These are phyloP conservation scores for Colletotrichum cordylinicola DNA, from an alignment of 2,329 filamentous ascomycete genomes.

Conservation along the genomic window DNA sequence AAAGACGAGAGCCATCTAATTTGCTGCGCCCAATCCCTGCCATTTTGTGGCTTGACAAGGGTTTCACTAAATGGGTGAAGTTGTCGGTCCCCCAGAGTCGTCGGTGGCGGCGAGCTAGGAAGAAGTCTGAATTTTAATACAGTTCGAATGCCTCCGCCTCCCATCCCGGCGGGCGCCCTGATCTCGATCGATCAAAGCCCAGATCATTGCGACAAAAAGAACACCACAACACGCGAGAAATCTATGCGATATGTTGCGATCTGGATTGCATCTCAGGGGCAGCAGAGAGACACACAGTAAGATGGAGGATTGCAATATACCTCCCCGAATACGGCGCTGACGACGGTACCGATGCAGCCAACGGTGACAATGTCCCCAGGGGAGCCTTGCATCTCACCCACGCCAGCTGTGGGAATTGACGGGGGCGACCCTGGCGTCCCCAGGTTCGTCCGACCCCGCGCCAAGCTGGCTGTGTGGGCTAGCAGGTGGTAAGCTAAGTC, in stretches of 20 bases:
- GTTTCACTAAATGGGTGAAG: slow-evolving; percentile 11
- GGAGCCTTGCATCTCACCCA: not conserved
- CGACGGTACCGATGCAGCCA: not conserved
- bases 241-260: not conserved
- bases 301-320: not conserved
- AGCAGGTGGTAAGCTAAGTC: slow-evolving; percentile 1
- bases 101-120: not conserved
- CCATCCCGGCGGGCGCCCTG: not conserved
- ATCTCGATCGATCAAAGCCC: not conserved
- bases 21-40: not conserved
- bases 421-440: not conserved
- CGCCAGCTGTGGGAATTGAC: not conserved
- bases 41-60: slow-evolving; percentile 10
- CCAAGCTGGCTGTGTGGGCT: slow-evolving; percentile 10
- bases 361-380: not conserved
- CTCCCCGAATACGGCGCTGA: not conserved
- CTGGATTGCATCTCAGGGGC: not conserved
- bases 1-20: not conserved
- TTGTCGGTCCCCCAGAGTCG: not conserved
- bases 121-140: not conserved
- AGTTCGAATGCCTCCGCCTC: not conserved
- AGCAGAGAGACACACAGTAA: not conserved
- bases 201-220: not conserved
- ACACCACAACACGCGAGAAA: not conserved
- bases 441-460: slow-evolving; percentile 22